These are phyloP conservation scores for Apiotrichum porosum DNA, from an alignment of 1,284 basidiomycete species.

Conservation along the genomic window DNA sequence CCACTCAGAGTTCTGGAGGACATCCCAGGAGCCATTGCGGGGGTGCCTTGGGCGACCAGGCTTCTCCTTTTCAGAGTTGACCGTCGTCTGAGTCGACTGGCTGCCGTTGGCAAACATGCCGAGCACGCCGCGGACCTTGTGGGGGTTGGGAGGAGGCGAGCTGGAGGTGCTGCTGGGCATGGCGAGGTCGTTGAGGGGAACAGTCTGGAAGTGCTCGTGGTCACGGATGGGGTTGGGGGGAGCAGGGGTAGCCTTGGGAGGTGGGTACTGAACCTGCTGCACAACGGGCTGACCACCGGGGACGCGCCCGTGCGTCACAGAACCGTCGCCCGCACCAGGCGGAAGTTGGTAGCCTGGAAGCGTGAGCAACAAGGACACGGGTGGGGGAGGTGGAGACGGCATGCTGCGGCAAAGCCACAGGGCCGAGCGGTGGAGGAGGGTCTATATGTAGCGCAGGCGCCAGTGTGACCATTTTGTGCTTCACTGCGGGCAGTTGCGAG, in stretches of 20 bases:
- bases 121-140: too few species aligned
- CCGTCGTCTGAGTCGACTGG: neutral
- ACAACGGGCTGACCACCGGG: too few species aligned
- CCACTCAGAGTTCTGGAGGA: constrained; percentile 35
- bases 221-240: constrained; percentile 1
- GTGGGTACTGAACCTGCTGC: too few species aligned
- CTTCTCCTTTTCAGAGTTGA: neutral
- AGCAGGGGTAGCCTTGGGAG: constrained; percentile 12
- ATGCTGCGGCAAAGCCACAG: too few species aligned
- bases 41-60: neutral
- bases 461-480: too few species aligned
- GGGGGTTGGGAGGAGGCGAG: neutral
- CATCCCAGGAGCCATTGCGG: constrained; percentile 24
- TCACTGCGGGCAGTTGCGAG: too few species aligned
- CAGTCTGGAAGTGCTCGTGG: neutral
- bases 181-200: neutral
- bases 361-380: neutral
- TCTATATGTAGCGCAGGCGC: too few species aligned
- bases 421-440: too few species aligned
- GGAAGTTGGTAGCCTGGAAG: constrained; percentile 1
- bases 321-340: constrained; percentile 1
- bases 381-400: too few species aligned
- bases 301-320: too few species aligned
- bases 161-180: neutral
- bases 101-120: too few species aligned